Evolutionary conservation across 2,329 filamentous ascomycete genomes (phyloP), one percentile per base, ranked within the genome.

Genomic region (Chaetomium olivaceum): DNA sequence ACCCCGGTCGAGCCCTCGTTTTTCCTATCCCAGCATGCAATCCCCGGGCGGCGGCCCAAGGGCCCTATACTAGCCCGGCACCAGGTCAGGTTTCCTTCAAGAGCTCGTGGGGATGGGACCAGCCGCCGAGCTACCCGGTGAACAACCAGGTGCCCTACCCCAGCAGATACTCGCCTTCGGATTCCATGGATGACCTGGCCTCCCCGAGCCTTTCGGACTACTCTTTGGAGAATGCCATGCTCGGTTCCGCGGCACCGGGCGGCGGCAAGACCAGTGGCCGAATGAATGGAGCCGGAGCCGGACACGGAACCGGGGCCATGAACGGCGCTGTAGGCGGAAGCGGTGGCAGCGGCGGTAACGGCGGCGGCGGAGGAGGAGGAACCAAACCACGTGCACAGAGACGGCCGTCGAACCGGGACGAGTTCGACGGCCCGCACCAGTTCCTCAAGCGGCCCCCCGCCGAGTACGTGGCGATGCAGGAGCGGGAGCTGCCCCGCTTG

Each of bases 351-450:
- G 19, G 39, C 39, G 43, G 54, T 31, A n/a, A n/a, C n/a, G n/a
- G n/a, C n/a, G n/a, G n/a, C n/a, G n/a, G n/a, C n/a, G n/a, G n/a
- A n/a, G 33, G 11, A 27, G n/a, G 4, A 14, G 57, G 77, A 58
- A 78, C 80, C 59, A 85, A 85, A 73, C 77, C 78, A 60, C 80
- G 82, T 50, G 79, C 84, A 19, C 89, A 91, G 74, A 84, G 90
- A 71, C 85, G 90, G 33, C 87, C 91, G 29, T 91, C 90, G 51
- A 93, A 93, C 79, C 85, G 92, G 67, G 92, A 96, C 81, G 92
- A 95, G 78, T 96, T 96, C 78, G 92, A 95, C 78, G 92, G 92
- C 2, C 91, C 92, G 9, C 90, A 93, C 72, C 92, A 96, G 76
- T 89, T 93, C 71, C 82, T 96, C 70, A 88, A 91, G 69, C 86